Evolutionary conservation across 495 filamentous ascomycete species (phyloP).

Genomic region (Penicillium nucicola): DNA sequence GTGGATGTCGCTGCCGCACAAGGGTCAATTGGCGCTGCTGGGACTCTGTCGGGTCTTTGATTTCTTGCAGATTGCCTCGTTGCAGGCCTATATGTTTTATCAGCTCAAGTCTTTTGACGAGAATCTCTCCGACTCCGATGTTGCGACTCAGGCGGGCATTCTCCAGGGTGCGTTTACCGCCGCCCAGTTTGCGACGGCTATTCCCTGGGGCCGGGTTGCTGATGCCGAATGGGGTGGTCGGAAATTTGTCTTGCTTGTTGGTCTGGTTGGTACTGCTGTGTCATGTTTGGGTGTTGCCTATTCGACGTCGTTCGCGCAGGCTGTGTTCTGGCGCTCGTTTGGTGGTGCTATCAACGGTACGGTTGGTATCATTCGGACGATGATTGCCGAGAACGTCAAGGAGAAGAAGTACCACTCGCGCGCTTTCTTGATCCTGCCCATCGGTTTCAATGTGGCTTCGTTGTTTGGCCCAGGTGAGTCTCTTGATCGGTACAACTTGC

Average conservation of each 20-base stretch:
- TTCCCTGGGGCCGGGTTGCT: constrained; percentile 75
- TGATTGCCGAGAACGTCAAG: constrained; percentile 75
- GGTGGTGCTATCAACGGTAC: constrained; percentile 82
- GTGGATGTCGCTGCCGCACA: constrained; percentile 69
- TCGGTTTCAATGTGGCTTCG: constrained; percentile 76
- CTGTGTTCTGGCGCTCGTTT: constrained; percentile 67
- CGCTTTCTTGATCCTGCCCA: constrained; percentile 67
- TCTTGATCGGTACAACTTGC: not conserved
- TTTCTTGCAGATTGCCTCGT: constrained; percentile 46
- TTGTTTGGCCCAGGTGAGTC: constrained; percentile 65
- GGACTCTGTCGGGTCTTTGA: constrained; percentile 68
- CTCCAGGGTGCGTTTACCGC: constrained; percentile 77
- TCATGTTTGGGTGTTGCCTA: constrained; percentile 82
- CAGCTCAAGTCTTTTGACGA: constrained; percentile 70
- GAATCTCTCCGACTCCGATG: constrained; percentile 60
- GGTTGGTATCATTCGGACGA: constrained; percentile 75
- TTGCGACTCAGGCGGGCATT: constrained; percentile 74
- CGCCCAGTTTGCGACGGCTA: constrained; percentile 81
- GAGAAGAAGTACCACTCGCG: constrained; percentile 68
- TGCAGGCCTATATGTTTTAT: constrained; percentile 74
- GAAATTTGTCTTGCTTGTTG: constrained; percentile 74
- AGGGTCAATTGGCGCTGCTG: constrained; percentile 70
- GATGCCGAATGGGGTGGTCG: constrained; percentile 69
- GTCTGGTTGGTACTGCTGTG: constrained; percentile 66
- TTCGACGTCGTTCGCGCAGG: constrained; percentile 65